phyloP scores from a whole-genome alignment of 1,284 basidiomycete genomes.

The Porphyrellus sp. region DNA sequence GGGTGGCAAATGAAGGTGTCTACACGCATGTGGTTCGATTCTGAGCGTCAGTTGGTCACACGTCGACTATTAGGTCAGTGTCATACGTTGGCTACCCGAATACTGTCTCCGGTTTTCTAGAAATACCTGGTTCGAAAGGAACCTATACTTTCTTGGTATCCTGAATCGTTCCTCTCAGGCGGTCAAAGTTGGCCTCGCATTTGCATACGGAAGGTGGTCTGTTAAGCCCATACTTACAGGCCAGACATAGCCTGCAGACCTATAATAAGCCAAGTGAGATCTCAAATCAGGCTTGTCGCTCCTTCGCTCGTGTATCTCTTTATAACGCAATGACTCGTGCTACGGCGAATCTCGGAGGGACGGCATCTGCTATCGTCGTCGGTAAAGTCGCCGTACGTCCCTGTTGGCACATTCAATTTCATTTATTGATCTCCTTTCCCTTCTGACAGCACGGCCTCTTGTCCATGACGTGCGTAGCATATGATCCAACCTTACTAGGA shows the following conservation, averaged over 20 bases:
- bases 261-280: background rate
- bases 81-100: background rate
- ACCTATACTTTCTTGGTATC: background rate
- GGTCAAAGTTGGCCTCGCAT: background rate
- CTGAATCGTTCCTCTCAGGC: background rate
- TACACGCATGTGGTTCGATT: background rate
- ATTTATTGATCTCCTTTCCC: background rate
- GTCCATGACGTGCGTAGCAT: constrained; percentile 24
- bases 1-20: background rate
- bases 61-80: too few relatives aligned
- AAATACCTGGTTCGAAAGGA: background rate
- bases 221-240: background rate
- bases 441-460: constrained; percentile 24
- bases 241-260: background rate
- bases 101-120: background rate
- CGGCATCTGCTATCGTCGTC: constrained; percentile 24
- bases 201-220: background rate
- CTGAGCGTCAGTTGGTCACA: too few relatives aligned
- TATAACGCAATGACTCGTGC: constrained; percentile 14
- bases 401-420: background rate
- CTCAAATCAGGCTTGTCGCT: background rate
- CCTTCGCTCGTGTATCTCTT: background rate
- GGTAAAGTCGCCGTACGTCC: constrained; percentile 36
- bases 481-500: background rate
- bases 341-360: constrained; percentile 35